Evolutionary conservation across 1,284 basidiomycete species (phyloP), one percentile per base, ranked within the genome.

Genomic region (Puccinia hordei): DNA sequence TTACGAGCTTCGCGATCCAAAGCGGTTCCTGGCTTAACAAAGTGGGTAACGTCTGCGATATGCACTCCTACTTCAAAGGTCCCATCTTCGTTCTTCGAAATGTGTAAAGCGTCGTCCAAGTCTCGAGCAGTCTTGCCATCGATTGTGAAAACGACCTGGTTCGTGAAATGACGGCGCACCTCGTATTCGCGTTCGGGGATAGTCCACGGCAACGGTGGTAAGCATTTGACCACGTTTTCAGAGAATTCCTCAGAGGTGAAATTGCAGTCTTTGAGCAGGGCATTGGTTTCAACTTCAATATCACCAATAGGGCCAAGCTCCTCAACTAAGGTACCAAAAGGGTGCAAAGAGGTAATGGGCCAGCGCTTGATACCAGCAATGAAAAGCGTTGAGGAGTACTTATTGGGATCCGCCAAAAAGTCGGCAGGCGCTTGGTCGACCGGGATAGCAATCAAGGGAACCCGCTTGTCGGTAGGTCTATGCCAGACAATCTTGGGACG

Each of bases 401-500:
- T 89, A 82, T 97, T 95, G 9, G 94, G 92, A 85, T 95, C 94
- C 85, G 95, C 93, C 82, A 99, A 91, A 85, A 99, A 99, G 86
- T 98, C 96, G 17, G 89, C 89, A 4, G 97, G 97, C 0, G 97
- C 96, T 87, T 99, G 97, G 85, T 99, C 96, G 17, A 85, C 82
- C n/a, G 96, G 97, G 83, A 99, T 99, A 76, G 97, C 97, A 84
- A 99, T 98, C 63, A 99, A 89, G 73, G 97, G 97, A 6, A 99
- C 97, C 82, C 97, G 93, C 88, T 99, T 99, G 89, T 98, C 95
- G 51, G 96, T 98, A 1, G 97, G 97, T 87, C 98, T 96, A 99
- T 99, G 98, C 97, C 97, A 99, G 75, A 99, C 95, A 83, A 99
- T 99, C 89, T 98, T 98, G 83, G 96, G 97, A 61, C 95, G 91